Evolutionary conservation across 768 basidiomycete species (phyloP), one percentile per base, ranked within the genome.

Genomic region (Fibroporia radiculosa): DNA sequence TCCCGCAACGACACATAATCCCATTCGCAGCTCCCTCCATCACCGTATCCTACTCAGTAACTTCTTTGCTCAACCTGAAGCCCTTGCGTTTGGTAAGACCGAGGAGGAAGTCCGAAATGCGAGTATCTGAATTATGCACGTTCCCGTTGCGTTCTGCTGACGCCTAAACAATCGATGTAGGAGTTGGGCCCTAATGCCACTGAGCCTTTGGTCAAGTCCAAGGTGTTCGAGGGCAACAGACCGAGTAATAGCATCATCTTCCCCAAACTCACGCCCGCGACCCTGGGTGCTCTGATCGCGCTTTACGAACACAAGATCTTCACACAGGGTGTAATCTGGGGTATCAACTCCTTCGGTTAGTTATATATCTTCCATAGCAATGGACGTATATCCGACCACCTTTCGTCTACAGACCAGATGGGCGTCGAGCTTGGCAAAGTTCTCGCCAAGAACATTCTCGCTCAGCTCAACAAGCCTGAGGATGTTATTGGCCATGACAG

Each of bases 221-320:
- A 99, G 72, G 91, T 98, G 53, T 98, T 98, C 61, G 91, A 91
- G 63, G 96, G 95, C 27, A 99, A 98, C 72, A 75, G 85, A 51
- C 96, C 95, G 2, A 96, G 91, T 66, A 97, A 96, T 71, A 88
- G 85, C 55, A 90, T 97, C 65, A 66, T 98, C 67, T 96, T 98
- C 82, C 91, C 92, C 19, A 66, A 88, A 52, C 67, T 98, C 58
- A 96, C 92, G 1, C 95, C 96, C 11, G 78, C 82, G 32, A 87
- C 82, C 10, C 81, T 98, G 29, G 96, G 90, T 69, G 62, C 92
- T 2, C 70, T 96, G 44, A 86, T 96, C 60, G 90, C 86, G 13
- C 59, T 96, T 52, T 96, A 95, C 62, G 93, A 98, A 67, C 96
- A 99, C 75, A 99, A 99, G 74, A 96, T 99, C 61, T 97, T 97